Percentiles rank a stretch among this genome's conserved stretches.
These are phyloP conservation scores for cucumber (Cucumis sativus) DNA, from an alignment of 306 rosid genomes.

Conservation along the genomic window DNA sequence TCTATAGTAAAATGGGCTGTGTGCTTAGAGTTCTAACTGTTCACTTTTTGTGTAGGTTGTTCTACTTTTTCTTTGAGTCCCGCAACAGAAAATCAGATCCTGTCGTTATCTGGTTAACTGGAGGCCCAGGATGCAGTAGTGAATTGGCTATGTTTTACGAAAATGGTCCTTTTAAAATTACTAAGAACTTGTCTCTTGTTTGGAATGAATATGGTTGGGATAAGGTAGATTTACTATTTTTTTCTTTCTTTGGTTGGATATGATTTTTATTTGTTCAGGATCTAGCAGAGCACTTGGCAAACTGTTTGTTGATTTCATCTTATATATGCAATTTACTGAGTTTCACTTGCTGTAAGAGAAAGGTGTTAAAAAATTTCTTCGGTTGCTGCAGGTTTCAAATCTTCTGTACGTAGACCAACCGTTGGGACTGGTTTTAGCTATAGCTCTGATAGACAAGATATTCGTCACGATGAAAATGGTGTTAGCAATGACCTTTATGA, in stretches of 20 bases:
- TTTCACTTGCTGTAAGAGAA: background rate
- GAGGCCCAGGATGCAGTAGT: conserved; percentile 99
- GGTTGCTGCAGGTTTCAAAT: conserved; percentile 60
- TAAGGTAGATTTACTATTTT: conserved; percentile 39
- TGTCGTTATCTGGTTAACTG: conserved; percentile 93
- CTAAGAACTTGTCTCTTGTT: conserved; percentile 73
- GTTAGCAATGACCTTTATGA: conserved; percentile 87
- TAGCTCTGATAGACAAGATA: conserved; percentile 56
- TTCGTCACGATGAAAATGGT: conserved; percentile 80
- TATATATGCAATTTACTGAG: background rate
- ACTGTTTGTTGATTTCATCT: background rate
- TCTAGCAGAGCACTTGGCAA: background rate
- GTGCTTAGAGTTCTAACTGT: conserved; percentile 8
- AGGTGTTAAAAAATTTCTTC: background rate
- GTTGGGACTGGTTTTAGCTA: conserved; percentile 94
- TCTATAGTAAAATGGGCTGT: background rate
- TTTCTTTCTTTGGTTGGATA: background rate
- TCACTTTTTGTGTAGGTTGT: conserved; percentile 45
- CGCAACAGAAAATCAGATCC: conserved; percentile 72
- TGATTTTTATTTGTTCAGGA: background rate
- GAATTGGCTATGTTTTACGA: conserved; percentile 94
- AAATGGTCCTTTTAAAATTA: conserved; percentile 79
- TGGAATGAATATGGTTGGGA: conserved; percentile 98
- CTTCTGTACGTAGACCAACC: conserved; percentile 96
- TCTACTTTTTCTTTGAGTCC: conserved; percentile 86